Evolutionary conservation across 106 monocot species (phyloP), one percentile per base, ranked within the genome.

Genomic region (Amphibolis antarctica): DNA sequence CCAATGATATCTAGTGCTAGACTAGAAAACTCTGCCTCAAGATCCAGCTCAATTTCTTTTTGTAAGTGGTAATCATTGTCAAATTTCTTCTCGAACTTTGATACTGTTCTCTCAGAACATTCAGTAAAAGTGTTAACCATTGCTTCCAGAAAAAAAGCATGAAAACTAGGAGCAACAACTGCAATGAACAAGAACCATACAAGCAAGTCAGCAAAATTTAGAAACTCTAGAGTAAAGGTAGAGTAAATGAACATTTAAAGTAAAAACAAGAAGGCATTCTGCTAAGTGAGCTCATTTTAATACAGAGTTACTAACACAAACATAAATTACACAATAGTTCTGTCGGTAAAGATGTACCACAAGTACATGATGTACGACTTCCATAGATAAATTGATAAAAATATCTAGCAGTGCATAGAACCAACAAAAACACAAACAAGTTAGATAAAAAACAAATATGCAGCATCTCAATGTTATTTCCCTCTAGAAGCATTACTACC

Each of bases 1-100:
- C 96, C 96, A 75, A 98, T 98, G 49, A 91, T 85, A 49, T 98
- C 96, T 46, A 98, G 96, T 28, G 96, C 90, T 71, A 98, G 62
- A 82, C 76, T 91, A 67, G 90, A 98, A 79, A 98, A 98, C 66
- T 98, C 96, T 42, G 96, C 89, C 85, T 98, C 96, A 44, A 98
- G 82, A 71, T 98, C 96, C 58, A 98, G 53, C 62, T 91, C 90
- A 44, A 87, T 82, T 73, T 76, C 65, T 23, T 79, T 67, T 52
- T 36, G 52, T 17, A 44, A 59, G 58, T 3, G 5, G 19, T 20
- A 50, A 27, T 61, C 63, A 46, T 66, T 62, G 70, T 87, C 84
- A 59, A 78, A 65, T 26, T 80, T 76, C 27, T 75, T 77, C 64
- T 91, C 96, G 73, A 98, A 75, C 68, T 98, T 98, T 62, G 42